Percentiles rank a stretch among this genome's conserved stretches.
Conservation (phyloP, 2,329 filamentous ascomycete species). For the Tolypocladium sp. region DNA sequence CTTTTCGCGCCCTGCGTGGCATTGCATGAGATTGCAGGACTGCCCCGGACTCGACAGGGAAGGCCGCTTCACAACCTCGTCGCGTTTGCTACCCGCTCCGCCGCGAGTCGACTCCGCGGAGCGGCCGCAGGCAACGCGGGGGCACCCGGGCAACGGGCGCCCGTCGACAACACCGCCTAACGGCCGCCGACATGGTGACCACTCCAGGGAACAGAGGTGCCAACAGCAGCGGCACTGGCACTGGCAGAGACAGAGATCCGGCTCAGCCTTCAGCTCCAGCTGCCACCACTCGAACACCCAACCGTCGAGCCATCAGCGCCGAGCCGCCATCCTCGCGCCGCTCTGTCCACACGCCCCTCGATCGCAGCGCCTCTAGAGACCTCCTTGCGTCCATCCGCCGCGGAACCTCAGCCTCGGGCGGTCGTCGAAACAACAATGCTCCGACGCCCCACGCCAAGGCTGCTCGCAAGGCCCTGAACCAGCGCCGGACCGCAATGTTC, state of each 20-base stretch:
- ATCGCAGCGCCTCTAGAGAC: conserved; percentile 23
- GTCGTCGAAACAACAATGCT: conserved; percentile 29
- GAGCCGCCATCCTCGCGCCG: conserved; percentile 30
- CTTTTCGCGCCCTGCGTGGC: neutral
- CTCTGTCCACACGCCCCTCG: conserved; percentile 33
- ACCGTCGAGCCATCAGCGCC: conserved; percentile 15
- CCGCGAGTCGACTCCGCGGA: neutral
- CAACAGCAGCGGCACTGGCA: too few species aligned
- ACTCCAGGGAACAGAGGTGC: neutral
- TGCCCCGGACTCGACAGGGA: neutral
- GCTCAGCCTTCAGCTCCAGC: neutral
- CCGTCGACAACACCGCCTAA: neutral
- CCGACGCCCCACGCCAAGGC: conserved; percentile 54
- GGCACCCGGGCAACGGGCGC: neutral
- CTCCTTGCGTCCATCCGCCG: conserved; percentile 28
- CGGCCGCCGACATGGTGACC: neutral
- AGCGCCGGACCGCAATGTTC: conserved; percentile 48
- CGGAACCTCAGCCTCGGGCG: conserved; percentile 35
- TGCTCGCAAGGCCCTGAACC: conserved; percentile 48
- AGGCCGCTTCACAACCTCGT: neutral
- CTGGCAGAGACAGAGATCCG: neutral
- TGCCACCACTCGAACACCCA: conserved; percentile 15
- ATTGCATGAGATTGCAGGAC: neutral
- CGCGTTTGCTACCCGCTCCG: neutral
- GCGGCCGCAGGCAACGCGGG: neutral